Base-by-base conservation (phyloP, 2,329 filamentous ascomycete species). In the Arthroderma sp. region DNA sequence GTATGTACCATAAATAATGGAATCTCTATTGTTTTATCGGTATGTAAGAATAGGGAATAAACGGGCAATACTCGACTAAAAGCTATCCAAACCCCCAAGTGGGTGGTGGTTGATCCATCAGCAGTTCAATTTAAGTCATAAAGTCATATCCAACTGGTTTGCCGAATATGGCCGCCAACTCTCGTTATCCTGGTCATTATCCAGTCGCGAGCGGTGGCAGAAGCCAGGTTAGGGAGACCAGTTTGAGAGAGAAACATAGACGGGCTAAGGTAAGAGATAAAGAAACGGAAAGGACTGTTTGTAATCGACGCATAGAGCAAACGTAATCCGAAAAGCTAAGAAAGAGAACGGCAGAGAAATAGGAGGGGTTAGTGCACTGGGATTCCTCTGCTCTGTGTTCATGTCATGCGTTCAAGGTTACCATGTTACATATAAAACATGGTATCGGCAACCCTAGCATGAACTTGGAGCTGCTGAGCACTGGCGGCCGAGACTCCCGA, bases 351-450 rank as follows among this genome's bases (percentile, higher is more conserved):
- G 28, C 3, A 31, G 28, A 31, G 28, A 31, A 31, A 31, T 23
- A 44, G 19, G 25, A 7, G 13, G 21, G 21, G 11, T 21, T 15
- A 21, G 11, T 23, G 11, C 41, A 13, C 21, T 19, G 19, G 4
- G 6, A 13, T 25, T 9, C 13, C 17, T 8, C 21, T 2, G 41
- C 21, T 13, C 23, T 44, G 21, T 9, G 25, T 31, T 7, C 35
- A 38, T 38, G 13, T 11, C 35, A 38, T 3, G 3, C 9, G 2
- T 38, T 11, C 15, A 47, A 47, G 28, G 28, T 7, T 15, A 5
- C 19, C 41, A 38, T 23, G 23, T 62, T 31, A 63, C 23, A 62
- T 71, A 58, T 73, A 74, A 56, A 72, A 73, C 71, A 73, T 74
- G 2, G 65, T 66, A 37, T 71, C 63, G 6, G 59, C 55, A 31